Percentiles rank a stretch among this genome's conserved stretches.
phyloP scores from a whole-genome alignment of 2,329 filamentous ascomycete genomes.

The Phoma sp. region DNA sequence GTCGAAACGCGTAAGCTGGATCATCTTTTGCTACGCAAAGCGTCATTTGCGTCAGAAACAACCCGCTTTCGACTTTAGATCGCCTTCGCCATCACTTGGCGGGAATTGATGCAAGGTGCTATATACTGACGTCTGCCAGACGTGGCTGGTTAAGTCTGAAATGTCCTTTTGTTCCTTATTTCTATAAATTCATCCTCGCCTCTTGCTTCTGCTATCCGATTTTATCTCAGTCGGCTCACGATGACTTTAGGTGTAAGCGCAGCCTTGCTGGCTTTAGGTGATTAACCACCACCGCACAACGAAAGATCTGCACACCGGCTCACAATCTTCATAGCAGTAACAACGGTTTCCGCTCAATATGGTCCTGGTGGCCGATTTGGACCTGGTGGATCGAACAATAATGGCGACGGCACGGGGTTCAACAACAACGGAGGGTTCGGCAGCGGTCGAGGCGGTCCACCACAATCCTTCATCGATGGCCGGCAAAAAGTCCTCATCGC shows the following conservation, averaged over 20 bases:
- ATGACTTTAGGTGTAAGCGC: slow-evolving; percentile 19
- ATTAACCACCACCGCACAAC: background rate
- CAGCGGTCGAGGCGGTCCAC: slow-evolving; percentile 8
- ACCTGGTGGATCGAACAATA: background rate
- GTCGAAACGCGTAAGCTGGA: slow-evolving; percentile 36
- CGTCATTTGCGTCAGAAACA: slow-evolving; percentile 25
- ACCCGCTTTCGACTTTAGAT: slow-evolving; percentile 9
- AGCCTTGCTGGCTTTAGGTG: slow-evolving; percentile 25
- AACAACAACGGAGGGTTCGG: slow-evolving; percentile 12
- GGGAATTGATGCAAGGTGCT: slow-evolving; percentile 11
- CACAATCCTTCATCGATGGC: slow-evolving; percentile 17
- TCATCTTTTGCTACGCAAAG: slow-evolving; percentile 14
- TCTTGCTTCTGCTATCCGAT: background rate
- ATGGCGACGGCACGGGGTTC: slow-evolving; percentile 7
- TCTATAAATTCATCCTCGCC: background rate
- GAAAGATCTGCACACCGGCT: background rate
- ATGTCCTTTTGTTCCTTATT: background rate
- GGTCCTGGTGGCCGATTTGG: slow-evolving; percentile 16
- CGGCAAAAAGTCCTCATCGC: slow-evolving; percentile 44
- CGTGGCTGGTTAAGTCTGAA: slow-evolving; percentile 6
- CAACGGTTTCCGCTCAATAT: slow-evolving; percentile 25
- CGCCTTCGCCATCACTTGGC: slow-evolving; percentile 17
- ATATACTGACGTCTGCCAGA: background rate
- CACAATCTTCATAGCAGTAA: slow-evolving; percentile 13
- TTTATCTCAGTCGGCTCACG: background rate